A percentile compares a stretch with the other conserved stretches of the same genome.
Conservation (phyloP, 2,329 filamentous ascomycete species). For the Alternaria arbusti region DNA sequence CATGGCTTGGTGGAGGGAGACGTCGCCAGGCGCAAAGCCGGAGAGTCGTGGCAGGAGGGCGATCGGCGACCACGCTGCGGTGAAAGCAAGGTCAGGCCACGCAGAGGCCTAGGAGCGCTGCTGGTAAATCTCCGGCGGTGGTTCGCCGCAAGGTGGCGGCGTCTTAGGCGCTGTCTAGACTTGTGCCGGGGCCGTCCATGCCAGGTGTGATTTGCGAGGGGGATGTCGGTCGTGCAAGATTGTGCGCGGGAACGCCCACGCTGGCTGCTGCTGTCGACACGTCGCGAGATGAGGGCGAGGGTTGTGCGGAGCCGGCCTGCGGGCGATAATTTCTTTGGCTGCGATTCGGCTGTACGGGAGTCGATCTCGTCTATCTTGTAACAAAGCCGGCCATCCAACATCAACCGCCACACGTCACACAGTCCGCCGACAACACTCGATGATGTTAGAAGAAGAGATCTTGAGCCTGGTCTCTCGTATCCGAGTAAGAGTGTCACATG, state of each 20-base stretch:
- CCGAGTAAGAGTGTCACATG: not conserved
- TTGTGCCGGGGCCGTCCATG: constrained; percentile 14
- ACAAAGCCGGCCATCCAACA: not conserved
- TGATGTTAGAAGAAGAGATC: not conserved
- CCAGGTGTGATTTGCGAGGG: constrained; percentile 12
- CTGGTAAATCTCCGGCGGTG: constrained; percentile 14
- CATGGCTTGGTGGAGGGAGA: constrained; percentile 41
- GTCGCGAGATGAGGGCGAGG: not conserved
- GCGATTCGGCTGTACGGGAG: constrained; percentile 1
- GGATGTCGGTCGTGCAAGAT: constrained; percentile 5
- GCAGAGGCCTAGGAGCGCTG: constrained; percentile 9
- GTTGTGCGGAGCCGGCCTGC: constrained; percentile 2
- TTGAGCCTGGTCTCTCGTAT: not conserved
- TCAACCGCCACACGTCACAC: not conserved
- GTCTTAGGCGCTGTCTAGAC: constrained; percentile 15
- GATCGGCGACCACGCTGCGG: constrained; percentile 13
- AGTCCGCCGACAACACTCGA: not conserved
- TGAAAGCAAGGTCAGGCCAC: constrained; percentile 13
- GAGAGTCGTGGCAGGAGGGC: constrained; percentile 20
- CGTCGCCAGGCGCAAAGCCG: constrained; percentile 25
- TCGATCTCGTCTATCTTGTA: constrained; percentile 9
- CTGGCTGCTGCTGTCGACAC: constrained; percentile 5
- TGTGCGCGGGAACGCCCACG: constrained; percentile 1
- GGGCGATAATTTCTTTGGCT: constrained; percentile 11
- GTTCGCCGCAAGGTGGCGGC: constrained; percentile 18